Evolutionary conservation across 73 alveolate species (phyloP).

Genomic region (Tetrahymena elliotti): DNA sequence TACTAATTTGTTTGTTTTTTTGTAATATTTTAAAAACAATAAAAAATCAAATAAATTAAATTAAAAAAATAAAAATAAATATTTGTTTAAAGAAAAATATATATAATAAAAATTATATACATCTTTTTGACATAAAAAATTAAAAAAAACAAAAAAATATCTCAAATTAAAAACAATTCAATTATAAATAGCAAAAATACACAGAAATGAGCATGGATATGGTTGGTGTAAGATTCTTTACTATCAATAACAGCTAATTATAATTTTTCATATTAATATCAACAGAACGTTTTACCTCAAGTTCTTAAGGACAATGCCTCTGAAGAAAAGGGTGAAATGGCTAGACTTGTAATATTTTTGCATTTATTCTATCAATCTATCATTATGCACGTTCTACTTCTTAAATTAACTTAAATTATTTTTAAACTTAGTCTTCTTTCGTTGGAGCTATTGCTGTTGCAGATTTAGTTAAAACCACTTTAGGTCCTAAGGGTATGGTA

Average conservation of each 20-base stretch:
- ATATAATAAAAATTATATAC: not conserved
- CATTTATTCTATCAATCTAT: not conserved
- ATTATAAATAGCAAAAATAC: not conserved
- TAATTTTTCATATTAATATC: not conserved
- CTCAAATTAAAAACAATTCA: not conserved
- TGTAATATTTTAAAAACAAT: not conserved
- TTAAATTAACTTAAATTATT: not conserved
- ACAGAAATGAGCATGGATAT: not conserved
- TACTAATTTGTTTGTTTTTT: not conserved
- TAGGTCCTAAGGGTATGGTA: slow-evolving; percentile 98
- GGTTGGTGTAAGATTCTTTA: not conserved
- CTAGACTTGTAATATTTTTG: slow-evolving; percentile 54
- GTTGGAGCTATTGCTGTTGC: slow-evolving; percentile 98
- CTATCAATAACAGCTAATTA: not conserved
- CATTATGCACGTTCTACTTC: not conserved
- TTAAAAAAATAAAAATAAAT: not conserved
- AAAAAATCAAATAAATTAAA: not conserved
- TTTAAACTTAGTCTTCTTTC: slow-evolving; percentile 54
- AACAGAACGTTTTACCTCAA: slow-evolving; percentile 70
- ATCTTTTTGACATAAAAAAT: not conserved
- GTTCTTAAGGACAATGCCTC: slow-evolving; percentile 69
- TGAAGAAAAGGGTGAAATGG: slow-evolving; percentile 80
- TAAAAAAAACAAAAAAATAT: not conserved
- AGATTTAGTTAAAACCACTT: slow-evolving; percentile 92
- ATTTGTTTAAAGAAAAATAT: not conserved